Conservation (phyloP, 805 yeast genomes). For the Cyberlindnera galapagoensis region DNA sequence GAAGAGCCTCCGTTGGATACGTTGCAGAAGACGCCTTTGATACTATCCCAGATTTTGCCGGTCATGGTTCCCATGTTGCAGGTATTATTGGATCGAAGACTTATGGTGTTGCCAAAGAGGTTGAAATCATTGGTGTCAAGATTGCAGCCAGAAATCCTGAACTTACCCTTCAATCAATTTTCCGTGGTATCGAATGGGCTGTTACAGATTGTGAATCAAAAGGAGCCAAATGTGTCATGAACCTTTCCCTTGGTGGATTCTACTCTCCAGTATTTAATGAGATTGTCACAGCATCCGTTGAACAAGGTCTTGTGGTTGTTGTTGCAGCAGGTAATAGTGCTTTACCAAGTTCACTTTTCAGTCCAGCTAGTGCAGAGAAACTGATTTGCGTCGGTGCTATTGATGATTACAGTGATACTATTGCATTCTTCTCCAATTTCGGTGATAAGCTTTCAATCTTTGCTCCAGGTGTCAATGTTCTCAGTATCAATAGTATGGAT, state of each 20-base stretch:
- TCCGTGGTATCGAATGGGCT: constrained; percentile 60
- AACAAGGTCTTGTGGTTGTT: constrained; percentile 62
- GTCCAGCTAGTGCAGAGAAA: constrained; percentile 73
- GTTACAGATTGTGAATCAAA: constrained; percentile 43
- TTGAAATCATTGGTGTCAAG: constrained; percentile 61
- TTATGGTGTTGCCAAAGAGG: constrained; percentile 77
- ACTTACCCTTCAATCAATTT: constrained; percentile 56
- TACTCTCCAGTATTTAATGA: constrained; percentile 57
- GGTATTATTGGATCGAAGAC: constrained; percentile 76
- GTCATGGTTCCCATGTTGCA: constrained; percentile 94
- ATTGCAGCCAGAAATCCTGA: constrained; percentile 60
- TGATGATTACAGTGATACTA: constrained; percentile 58
- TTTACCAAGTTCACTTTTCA: constrained; percentile 64
- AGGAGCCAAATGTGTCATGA: constrained; percentile 53
- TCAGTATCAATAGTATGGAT: constrained; percentile 39
- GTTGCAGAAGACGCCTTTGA: constrained; percentile 53
- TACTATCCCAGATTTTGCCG: constrained; percentile 55
- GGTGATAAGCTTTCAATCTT: constrained; percentile 80
- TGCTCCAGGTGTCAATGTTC: constrained; percentile 71
- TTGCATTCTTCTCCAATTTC: constrained; percentile 82
- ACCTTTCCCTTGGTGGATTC: constrained; percentile 73
- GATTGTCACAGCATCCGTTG: constrained; percentile 69
- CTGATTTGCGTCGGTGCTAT: constrained; percentile 86
- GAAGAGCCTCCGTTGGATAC: constrained; percentile 51
- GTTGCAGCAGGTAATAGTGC: constrained; percentile 87